Conservation (phyloP, 768 basidiomycete genomes). For the Hypholoma fasciculare region DNA sequence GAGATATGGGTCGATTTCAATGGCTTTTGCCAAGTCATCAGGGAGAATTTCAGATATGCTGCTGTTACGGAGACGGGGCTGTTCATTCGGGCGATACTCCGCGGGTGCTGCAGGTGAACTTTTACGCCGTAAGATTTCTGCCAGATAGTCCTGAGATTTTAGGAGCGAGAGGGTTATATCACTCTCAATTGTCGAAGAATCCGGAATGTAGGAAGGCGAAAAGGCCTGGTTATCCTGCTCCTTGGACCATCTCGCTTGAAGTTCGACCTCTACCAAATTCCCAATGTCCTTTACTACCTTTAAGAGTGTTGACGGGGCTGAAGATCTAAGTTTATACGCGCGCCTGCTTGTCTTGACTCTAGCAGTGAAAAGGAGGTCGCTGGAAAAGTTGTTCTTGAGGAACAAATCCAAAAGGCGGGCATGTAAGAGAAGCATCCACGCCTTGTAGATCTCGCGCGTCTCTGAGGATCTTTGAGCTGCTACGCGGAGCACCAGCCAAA, state of each 20-base stretch:
- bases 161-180: constrained; percentile 35
- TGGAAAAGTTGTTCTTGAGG: constrained; percentile 20
- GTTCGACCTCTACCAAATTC: constrained; percentile 15
- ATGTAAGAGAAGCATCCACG: constrained; percentile 45
- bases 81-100: constrained; percentile 17
- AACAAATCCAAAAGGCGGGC: constrained; percentile 25
- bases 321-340: constrained; percentile 34
- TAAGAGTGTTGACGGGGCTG: constrained; percentile 19
- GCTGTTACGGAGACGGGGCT: constrained; percentile 16
- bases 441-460: constrained; percentile 38
- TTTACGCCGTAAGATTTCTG: constrained; percentile 10
- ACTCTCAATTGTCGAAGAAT: constrained; percentile 21
- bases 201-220: constrained; percentile 24
- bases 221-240: constrained; percentile 23
- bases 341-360: constrained; percentile 37
- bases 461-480: constrained; percentile 38
- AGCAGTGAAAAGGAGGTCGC: constrained; percentile 32
- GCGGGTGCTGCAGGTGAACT: neutral
- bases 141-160: constrained; percentile 27
- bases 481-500: constrained; percentile 31
- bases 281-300: constrained; percentile 18
- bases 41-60: constrained; percentile 7
- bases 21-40: constrained; percentile 1
- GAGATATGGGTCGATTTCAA: constrained; percentile 1
- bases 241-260: constrained; percentile 34